Conservation (phyloP, 805 yeast genomes). For the Tetrapisispora nanseiensis region DNA sequence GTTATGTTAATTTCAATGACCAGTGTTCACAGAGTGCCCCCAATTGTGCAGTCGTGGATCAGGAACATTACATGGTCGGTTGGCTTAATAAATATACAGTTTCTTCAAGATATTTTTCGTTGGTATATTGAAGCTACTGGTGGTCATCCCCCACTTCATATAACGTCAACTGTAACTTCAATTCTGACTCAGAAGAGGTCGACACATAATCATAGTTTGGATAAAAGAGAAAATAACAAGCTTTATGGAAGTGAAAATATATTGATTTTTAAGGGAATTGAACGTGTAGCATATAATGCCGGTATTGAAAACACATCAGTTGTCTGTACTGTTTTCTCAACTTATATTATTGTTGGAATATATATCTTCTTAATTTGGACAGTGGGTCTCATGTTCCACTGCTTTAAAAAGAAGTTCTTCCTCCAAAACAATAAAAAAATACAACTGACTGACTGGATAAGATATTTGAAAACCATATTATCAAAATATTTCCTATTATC, state of each 20-base stretch:
- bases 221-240: conserved; percentile 33
- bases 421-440: conserved; percentile 35
- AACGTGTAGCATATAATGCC: conserved; percentile 68
- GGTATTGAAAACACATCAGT: conserved; percentile 74
- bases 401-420: not conserved
- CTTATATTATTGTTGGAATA: conserved; percentile 67
- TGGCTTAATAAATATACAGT: conserved; percentile 69
- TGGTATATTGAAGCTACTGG: conserved; percentile 88
- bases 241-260: conserved; percentile 46
- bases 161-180: conserved; percentile 51
- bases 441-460: conserved; percentile 35
- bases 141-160: conserved; percentile 65
- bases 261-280: conserved; percentile 73
- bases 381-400: not conserved
- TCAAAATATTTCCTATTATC: conserved; percentile 76
- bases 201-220: conserved; percentile 1
- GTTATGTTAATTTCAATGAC: conserved; percentile 79
- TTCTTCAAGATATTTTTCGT: conserved; percentile 78
- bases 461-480: conserved; percentile 65
- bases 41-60: conserved; percentile 87
- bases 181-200: conserved; percentile 53
- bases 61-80: conserved; percentile 92
- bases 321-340: conserved; percentile 80
- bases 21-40: conserved; percentile 79
- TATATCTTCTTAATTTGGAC: conserved; percentile 38